Base-by-base conservation (phyloP, 2,329 filamentous ascomycete genomes). In the Diaporthe sp. region DNA sequence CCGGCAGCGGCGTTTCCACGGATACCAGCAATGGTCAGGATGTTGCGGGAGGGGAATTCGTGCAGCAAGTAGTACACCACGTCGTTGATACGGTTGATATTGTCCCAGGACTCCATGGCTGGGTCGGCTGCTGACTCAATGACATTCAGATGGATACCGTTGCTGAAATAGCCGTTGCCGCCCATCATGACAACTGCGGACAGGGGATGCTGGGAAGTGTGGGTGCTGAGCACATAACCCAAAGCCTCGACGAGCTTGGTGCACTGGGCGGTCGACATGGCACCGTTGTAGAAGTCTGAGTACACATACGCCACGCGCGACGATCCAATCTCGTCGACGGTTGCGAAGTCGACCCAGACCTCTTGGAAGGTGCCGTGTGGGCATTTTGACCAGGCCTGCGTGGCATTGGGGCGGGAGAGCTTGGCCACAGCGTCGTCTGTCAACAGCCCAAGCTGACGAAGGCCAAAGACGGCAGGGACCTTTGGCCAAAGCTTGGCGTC, bases 11-110 rank as follows among this genome's bases (percentile, higher is more conserved):
- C 84, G 66, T 86, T 86, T 25, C 84, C 84, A 28, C 84, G 79
- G 13, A 85, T 75, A 8, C 82, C 84, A 30, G 84, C 83, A 7
- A 85, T 77, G 6, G 84, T 85, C 40, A 81, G 77, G 71, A 86
- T 83, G 64, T 79, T 78, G 7, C 79, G 78, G 22, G 76, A 69
- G 2, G 84, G 82, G 42, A 86, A 82, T 19, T 84, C 82, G 38
- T 83, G 79, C 6, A 86, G 77, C 1, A 86, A 76, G 60, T 82
- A 80, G 61, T 84, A 78, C 1, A 85, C 81, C 19, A 85, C 81
- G 75, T 85, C 84, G 73, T 86, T 80, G 77, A 86, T 86, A 70
- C 83, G 82, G 75, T 85, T 86, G 81, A 86, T 86, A 77, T 85
- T 86, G 54, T 80, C 78, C 84, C 84, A 86, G 10, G 84, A 85